Evolutionary conservation across 2,329 filamentous ascomycete species (phyloP).

Genomic region (Reticulascus tulasneorum): DNA sequence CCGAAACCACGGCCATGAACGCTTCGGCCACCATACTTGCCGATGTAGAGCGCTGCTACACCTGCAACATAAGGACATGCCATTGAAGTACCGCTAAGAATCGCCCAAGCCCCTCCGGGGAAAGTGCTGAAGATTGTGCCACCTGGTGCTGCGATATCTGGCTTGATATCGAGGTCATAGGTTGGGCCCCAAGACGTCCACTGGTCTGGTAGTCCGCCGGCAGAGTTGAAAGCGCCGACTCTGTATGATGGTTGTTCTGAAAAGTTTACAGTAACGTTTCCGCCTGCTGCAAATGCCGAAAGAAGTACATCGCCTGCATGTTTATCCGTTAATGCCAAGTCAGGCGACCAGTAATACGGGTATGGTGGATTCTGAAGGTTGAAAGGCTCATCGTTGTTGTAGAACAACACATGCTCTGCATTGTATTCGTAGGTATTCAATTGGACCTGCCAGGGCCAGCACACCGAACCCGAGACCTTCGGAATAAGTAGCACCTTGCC

Average conservation of each 20-base stretch:
- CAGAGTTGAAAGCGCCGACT: conserved; percentile 15
- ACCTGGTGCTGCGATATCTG: conserved; percentile 38
- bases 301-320: no score
- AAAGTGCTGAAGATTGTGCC: conserved; percentile 37
- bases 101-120: conserved; percentile 28
- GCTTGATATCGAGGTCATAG: conserved; percentile 37
- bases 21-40: conserved; percentile 24
- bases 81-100: conserved; percentile 46
- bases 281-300: conserved; percentile 17
- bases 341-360: no score
- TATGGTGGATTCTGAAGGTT: no score
- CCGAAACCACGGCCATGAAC: conserved; percentile 25
- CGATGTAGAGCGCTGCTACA: conserved; percentile 30
- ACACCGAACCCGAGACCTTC: background rate
- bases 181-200: conserved; percentile 39
- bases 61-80: conserved; percentile 41
- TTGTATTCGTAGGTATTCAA: conserved; percentile 2
- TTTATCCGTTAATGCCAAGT: no score
- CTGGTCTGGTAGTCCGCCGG: conserved; percentile 29
- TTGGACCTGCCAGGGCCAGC: background rate
- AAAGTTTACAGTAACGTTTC: conserved; percentile 24
- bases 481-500: conserved; percentile 29
- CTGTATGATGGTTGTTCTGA: conserved; percentile 16
- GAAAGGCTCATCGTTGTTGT: conserved; percentile 2
- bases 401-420: conserved; percentile 1